Conservation (phyloP, 805 yeast genomes). For the Yamadazyma paraphyllophila region DNA sequence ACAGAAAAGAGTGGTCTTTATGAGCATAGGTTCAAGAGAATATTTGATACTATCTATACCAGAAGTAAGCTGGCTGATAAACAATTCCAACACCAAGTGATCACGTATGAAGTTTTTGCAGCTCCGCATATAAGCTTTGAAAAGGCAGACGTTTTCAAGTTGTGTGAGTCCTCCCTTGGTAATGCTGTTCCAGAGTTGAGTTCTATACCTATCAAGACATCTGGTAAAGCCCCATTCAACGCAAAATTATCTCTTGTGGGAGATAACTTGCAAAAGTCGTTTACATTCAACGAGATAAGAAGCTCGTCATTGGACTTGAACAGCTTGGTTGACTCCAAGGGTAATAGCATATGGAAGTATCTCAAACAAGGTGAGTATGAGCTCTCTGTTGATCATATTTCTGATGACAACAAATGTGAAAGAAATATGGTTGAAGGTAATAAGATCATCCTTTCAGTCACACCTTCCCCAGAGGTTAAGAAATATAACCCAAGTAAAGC, state of each 20-base stretch:
- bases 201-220: constrained; percentile 49
- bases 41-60: constrained; percentile 65
- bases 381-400: constrained; percentile 54
- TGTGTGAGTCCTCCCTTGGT: constrained; percentile 30
- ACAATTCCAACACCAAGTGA: constrained; percentile 2
- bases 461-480: constrained; percentile 72
- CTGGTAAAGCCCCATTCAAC: constrained; percentile 62
- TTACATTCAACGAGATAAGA: constrained; percentile 45
- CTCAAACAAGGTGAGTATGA: constrained; percentile 64
- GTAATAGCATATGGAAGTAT: constrained; percentile 12
- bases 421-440: constrained; percentile 38
- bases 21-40: constrained; percentile 55
- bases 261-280: constrained; percentile 50
- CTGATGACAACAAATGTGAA: constrained; percentile 70
- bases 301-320: constrained; percentile 10
- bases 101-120: constrained; percentile 46
- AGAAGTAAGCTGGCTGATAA: constrained; percentile 16
- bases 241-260: constrained; percentile 58
- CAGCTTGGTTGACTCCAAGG: constrained; percentile 4
- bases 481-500: constrained; percentile 19
- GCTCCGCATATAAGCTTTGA: constrained; percentile 61
- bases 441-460: constrained; percentile 54
- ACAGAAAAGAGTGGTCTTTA: constrained; percentile 56
- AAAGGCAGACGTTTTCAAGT: constrained; percentile 46
- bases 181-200: constrained; percentile 23